Conservation (phyloP, 2,329 filamentous ascomycete genomes). For the Parastagonospora nodorum region DNA sequence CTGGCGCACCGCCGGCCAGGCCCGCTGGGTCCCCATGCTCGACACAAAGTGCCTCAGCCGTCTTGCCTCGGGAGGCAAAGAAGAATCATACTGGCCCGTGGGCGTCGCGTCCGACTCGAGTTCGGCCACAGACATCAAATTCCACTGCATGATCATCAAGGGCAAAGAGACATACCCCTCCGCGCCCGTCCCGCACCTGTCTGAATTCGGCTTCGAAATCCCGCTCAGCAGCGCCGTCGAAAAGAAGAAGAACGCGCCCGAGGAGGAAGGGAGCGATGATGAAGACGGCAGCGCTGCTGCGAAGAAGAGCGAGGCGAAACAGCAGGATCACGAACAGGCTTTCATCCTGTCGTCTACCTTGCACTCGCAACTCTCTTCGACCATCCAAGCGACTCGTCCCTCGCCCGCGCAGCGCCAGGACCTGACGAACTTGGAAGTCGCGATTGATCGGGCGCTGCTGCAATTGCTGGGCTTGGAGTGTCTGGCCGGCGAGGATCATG, state of each 20-base stretch:
- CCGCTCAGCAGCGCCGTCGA: constrained; percentile 68
- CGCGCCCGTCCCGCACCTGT: constrained; percentile 87
- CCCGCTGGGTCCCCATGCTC: constrained; percentile 88
- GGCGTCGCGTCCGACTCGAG: constrained; percentile 76
- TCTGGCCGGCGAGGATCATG: constrained; percentile 86
- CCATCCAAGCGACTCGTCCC: constrained; percentile 70
- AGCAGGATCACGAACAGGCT: constrained; percentile 74
- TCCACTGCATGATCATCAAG: constrained; percentile 99
- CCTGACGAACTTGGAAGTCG: constrained; percentile 74
- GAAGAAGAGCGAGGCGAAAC: constrained; percentile 50
- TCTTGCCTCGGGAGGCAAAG: constrained; percentile 80
- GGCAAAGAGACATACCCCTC: constrained; percentile 84
- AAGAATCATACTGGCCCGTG: constrained; percentile 92
- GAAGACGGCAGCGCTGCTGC: background rate
- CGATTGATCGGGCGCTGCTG: constrained; percentile 87
- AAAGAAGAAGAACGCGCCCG: constrained; percentile 14
- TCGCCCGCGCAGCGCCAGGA: constrained; percentile 68
- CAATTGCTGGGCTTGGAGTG: constrained; percentile 91
- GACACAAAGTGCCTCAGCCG: constrained; percentile 86
- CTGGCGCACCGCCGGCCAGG: constrained; percentile 85
- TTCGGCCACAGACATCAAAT: constrained; percentile 77
- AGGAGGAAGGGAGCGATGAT: constrained; percentile 44
- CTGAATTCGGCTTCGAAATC: constrained; percentile 90
- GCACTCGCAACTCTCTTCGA: constrained; percentile 75
- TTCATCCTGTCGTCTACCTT: constrained; percentile 77